Evolutionary conservation across 1,139 yeast genomes (phyloP).

Genomic region (Nakaseomyces bracarensis): DNA sequence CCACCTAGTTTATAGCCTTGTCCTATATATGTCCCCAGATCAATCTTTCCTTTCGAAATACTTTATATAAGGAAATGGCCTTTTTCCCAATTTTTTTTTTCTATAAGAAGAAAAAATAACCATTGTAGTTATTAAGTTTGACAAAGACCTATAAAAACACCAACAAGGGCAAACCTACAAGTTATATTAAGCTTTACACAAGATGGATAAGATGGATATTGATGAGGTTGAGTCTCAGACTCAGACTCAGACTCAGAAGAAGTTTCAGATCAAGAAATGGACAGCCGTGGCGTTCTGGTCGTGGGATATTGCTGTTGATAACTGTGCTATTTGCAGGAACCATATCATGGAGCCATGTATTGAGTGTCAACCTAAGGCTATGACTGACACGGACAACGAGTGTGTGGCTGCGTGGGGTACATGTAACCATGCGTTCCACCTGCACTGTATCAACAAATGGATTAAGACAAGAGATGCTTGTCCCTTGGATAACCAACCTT

Average conservation of each 20-base stretch:
- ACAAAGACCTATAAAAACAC: conserved; percentile 9
- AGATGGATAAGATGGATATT: conserved; percentile 18
- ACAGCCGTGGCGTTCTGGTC: conserved; percentile 99
- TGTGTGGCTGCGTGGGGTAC: conserved; percentile 98
- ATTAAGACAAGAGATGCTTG: conserved; percentile 94
- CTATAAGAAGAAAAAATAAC: too few species aligned
- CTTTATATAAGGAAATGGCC: too few species aligned
- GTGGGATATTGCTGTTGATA: conserved; percentile 95
- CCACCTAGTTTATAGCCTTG: background rate
- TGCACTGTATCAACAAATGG: conserved; percentile 96
- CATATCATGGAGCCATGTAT: conserved; percentile 98
- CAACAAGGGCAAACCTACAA: conserved; percentile 11
- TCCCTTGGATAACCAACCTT: conserved; percentile 91
- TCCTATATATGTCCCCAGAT: background rate
- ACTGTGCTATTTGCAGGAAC: conserved; percentile 96
- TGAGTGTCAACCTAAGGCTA: conserved; percentile 86
- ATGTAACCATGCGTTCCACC: conserved; percentile 51
- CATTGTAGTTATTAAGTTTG: too few species aligned
- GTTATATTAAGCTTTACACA: background rate
- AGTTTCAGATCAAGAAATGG: conserved; percentile 79
- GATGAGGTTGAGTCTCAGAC: conserved; percentile 20
- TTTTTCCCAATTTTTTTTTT: too few species aligned
- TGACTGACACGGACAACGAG: conserved; percentile 58
- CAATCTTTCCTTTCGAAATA: background rate
- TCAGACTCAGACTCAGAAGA: conserved; percentile 29